Percentiles rank a stretch among this genome's conserved stretches.
These are phyloP conservation scores for Candida jianshihensis DNA, from an alignment of 805 yeast genomes.

Conservation along the genomic window DNA sequence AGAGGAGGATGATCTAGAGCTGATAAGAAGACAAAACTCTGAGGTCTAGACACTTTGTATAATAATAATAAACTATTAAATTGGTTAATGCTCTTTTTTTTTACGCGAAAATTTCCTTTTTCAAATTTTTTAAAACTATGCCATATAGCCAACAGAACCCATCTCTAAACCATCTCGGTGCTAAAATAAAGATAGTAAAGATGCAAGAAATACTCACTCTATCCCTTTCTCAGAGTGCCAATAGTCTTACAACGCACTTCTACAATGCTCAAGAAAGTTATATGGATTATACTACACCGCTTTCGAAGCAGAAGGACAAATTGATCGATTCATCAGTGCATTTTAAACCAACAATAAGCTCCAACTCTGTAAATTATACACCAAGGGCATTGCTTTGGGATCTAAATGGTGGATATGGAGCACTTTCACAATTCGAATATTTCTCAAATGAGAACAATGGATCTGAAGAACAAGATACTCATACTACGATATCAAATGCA, in stretches of 20 bases:
- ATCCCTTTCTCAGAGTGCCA: conserved; percentile 65
- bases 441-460: conserved; percentile 11
- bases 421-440: conserved; percentile 50
- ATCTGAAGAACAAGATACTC: conserved; percentile 8
- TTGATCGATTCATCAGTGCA: conserved; percentile 38
- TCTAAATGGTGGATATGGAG: conserved; percentile 67
- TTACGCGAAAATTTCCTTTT: background rate
- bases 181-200: background rate
- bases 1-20: conserved; percentile 20
- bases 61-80: background rate
- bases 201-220: conserved; percentile 76
- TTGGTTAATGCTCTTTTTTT: background rate
- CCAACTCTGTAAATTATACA: conserved; percentile 50
- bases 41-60: background rate
- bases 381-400: conserved; percentile 87
- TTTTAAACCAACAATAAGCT: conserved; percentile 33
- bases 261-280: conserved; percentile 73
- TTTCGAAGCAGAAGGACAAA: conserved; percentile 8
- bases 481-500: conserved; percentile 29
- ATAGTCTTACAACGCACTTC: conserved; percentile 73
- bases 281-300: conserved; percentile 40
- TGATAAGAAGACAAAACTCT: conserved; percentile 6
- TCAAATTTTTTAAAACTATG: background rate
- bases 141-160: background rate
- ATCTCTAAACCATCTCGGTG: background rate